Evolutionary conservation across 2,329 filamentous ascomycete species (phyloP), one percentile per base, ranked within the genome.

Genomic region (Alternaria sp.): DNA sequence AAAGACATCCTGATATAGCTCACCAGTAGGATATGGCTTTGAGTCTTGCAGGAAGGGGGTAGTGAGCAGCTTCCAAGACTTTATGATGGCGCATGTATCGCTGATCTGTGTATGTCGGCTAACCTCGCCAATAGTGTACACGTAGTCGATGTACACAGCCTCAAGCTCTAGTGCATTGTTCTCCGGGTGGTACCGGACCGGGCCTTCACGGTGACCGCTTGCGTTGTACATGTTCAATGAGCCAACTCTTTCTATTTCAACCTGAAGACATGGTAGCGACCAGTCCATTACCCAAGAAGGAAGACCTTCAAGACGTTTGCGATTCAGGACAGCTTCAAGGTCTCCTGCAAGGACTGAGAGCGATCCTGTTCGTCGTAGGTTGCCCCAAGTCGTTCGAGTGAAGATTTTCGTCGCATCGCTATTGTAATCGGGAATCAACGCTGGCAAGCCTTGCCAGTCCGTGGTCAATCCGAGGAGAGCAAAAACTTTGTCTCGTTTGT

Each of bases 211-310:
- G 11, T 44, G 32, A 15, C 57, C 59, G 44, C 59, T 59, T 2
- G 69, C 66, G 19, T 68, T 56, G 46, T 72, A 72, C 46, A 70
- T 59, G 5, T 50, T 28, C 6, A 69, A 32, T 9, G 66, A 66
- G 13, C 54, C 56, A 7, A 72, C 63, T 60, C 69, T 60, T 51
- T 66, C 64, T 12, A 70, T 61, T 21, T 70, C 66, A 4, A 45
- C 17, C 6, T 54, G 61, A 3, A 69, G 62, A 26, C 68, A 72
- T 13, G 68, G 67, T 5, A 72, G 55, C 6, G 66, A 62, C 69
- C 69, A 72, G 46, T 72, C 69, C 61, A 72, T 70, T 7, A 67
- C 68, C 68, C 68, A 70, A 6, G 68, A 69, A 5, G 69, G 63
- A 12, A 70, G 63, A n/a, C 21, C 55, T 7, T 55, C 46, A 3